Evolutionary conservation across 805 yeast genomes (phyloP).

Genomic region (Suhomyces faveliae): DNA sequence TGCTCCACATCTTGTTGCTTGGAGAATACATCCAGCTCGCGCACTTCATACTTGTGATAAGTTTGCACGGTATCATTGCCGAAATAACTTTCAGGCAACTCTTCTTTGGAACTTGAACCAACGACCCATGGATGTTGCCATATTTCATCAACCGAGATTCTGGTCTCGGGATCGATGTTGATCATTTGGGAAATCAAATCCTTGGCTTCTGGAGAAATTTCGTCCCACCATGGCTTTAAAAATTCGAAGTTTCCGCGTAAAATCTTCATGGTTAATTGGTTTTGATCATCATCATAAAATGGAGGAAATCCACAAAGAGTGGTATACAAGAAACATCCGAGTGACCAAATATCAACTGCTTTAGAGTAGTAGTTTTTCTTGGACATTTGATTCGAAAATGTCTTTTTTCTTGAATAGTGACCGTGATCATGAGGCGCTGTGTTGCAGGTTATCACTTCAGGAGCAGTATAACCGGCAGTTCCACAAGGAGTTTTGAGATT

Average conservation of each 20-base stretch:
- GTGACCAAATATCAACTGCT: constrained; percentile 71
- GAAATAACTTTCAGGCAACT: constrained; percentile 2
- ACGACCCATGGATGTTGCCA: constrained; percentile 68
- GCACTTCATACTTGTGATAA: constrained; percentile 6
- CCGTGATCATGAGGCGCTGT: constrained; percentile 7
- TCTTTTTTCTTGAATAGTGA: constrained; percentile 5
- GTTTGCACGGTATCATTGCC: constrained; percentile 2
- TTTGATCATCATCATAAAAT: constrained; percentile 68
- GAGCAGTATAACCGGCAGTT: constrained; percentile 74
- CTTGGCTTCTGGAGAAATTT: constrained; percentile 68
- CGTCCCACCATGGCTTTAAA: constrained; percentile 87
- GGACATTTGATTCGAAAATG: constrained; percentile 15
- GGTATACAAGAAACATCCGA: constrained; percentile 70
- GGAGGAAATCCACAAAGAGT: constrained; percentile 74
- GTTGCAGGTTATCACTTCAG: constrained; percentile 56
- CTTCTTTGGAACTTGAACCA: constrained; percentile 5
- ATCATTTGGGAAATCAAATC: constrained; percentile 63
- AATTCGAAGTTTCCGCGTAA: constrained; percentile 72
- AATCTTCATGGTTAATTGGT: constrained; percentile 62
- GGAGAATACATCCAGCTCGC: not conserved
- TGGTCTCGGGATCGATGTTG: constrained; percentile 63
- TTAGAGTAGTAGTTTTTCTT: constrained; percentile 58
- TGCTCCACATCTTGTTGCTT: constrained; percentile 8
- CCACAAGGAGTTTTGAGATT: constrained; percentile 71
- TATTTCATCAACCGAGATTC: constrained; percentile 68